These are phyloP conservation scores for Phialophora verrucosa DNA, from an alignment of 2,329 filamentous ascomycete genomes.

Conservation along the genomic window DNA sequence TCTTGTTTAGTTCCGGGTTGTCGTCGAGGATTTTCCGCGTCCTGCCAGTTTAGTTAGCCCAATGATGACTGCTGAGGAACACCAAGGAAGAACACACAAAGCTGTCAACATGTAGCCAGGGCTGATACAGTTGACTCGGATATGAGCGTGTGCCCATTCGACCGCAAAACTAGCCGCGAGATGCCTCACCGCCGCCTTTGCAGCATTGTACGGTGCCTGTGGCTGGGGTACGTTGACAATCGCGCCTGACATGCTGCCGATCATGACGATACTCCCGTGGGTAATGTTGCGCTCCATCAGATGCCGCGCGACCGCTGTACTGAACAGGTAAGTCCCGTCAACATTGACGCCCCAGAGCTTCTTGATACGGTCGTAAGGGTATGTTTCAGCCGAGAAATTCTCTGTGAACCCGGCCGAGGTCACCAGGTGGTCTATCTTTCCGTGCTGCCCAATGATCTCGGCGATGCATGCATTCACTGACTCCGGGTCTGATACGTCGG, in stretches of 20 bases:
- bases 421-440: conserved; percentile 87
- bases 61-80: conserved; percentile 32
- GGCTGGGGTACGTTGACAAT: conserved; percentile 97
- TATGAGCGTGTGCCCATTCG: conserved; percentile 87
- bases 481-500: conserved; percentile 79
- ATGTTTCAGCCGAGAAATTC: conserved; percentile 90
- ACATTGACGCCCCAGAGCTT: conserved; percentile 96
- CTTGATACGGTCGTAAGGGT: conserved; percentile 87
- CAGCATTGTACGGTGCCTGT: conserved; percentile 89
- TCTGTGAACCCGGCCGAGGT: conserved; percentile 97
- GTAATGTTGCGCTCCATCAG: conserved; percentile 72
- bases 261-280: conserved; percentile 87
- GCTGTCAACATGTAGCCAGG: conserved; percentile 97
- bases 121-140: conserved; percentile 93
- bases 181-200: conserved; percentile 91
- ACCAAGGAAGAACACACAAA: conserved; percentile 66
- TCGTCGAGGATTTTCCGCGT: conserved; percentile 94
- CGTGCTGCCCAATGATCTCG: conserved; percentile 72
- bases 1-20: conserved; percentile 83
- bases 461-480: conserved; percentile 77
- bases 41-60: conserved; percentile 51
- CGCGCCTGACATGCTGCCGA: conserved; percentile 90
- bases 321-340: conserved; percentile 56
- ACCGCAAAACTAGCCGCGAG: conserved; percentile 86
- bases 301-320: conserved; percentile 61